These are phyloP conservation scores for Phytophthora pinifolia DNA, from an alignment of 352 stramenopile species.

Conservation along the genomic window DNA sequence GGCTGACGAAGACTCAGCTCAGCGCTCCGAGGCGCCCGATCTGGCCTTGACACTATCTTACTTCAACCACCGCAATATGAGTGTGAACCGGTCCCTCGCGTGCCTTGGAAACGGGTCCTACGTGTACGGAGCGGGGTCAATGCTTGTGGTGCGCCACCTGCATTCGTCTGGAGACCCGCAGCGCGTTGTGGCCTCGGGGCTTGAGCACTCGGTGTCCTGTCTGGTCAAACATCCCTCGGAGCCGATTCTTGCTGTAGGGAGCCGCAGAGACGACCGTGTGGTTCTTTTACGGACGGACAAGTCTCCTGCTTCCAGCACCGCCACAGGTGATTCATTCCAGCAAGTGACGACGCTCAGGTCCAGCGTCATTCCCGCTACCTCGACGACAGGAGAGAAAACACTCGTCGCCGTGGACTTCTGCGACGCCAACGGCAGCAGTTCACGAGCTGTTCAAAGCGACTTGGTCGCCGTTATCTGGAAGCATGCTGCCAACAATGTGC, in stretches of 20 bases:
- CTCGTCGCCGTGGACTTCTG: constrained; percentile 37
- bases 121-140: constrained; percentile 46
- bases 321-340: constrained; percentile 29
- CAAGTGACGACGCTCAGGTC: constrained; percentile 29
- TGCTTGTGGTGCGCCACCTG: constrained; percentile 47
- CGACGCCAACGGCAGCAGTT: constrained; percentile 13
- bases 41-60: constrained; percentile 51
- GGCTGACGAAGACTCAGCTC: constrained; percentile 3
- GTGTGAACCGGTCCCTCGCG: constrained; percentile 48
- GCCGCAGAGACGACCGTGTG: constrained; percentile 33
- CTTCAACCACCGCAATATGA: constrained; percentile 44
- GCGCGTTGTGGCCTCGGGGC: constrained; percentile 38
- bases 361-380: constrained; percentile 3
- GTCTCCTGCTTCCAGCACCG: neutral
- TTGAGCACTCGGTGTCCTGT: constrained; percentile 46
- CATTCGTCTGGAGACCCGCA: constrained; percentile 33
- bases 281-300: constrained; percentile 37
- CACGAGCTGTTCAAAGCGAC: constrained; percentile 30
- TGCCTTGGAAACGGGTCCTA: constrained; percentile 31
- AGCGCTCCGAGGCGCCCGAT: constrained; percentile 53
- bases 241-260: constrained; percentile 43
- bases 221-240: constrained; percentile 52
- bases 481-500: constrained; percentile 31
- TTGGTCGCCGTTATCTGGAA: constrained; percentile 63
- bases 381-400: constrained; percentile 3